Percentiles rank a stretch among this genome's conserved stretches.
phyloP scores from a whole-genome alignment of 768 basidiomycete species.

The Russula olivacea region DNA sequence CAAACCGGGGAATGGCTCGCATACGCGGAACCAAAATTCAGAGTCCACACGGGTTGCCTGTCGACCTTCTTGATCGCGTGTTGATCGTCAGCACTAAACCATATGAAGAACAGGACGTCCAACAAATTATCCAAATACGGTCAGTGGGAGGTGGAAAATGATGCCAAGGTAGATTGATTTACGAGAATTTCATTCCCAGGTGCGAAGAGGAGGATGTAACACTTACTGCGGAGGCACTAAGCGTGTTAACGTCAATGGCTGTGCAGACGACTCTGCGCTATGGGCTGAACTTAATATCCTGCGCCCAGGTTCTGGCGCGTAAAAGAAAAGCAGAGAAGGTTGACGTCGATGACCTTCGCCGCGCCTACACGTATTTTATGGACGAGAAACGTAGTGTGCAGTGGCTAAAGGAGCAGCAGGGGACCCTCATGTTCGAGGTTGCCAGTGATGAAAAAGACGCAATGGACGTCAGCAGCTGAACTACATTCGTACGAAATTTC shows the following conservation, averaged over 20 bases:
- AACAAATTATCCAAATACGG: slow-evolving; percentile 92
- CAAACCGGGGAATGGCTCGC: slow-evolving; percentile 89
- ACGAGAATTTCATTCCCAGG: slow-evolving; percentile 35
- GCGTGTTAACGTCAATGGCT: slow-evolving; percentile 86
- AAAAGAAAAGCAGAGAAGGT: slow-evolving; percentile 79
- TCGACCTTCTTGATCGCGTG: slow-evolving; percentile 91
- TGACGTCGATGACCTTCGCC: slow-evolving; percentile 76
- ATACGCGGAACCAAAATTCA: slow-evolving; percentile 95
- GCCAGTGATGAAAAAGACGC: slow-evolving; percentile 36
- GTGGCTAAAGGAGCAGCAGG: slow-evolving; percentile 84
- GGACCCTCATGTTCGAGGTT: slow-evolving; percentile 69
- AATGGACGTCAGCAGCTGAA: slow-evolving; percentile 36
- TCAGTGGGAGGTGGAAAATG: slow-evolving; percentile 33
- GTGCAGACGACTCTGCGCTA: slow-evolving; percentile 87
- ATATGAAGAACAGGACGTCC: slow-evolving; percentile 77
- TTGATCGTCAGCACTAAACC: slow-evolving; percentile 92
- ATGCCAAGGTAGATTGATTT: neutral
- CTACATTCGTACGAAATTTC: neutral
- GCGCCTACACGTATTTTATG: slow-evolving; percentile 86
- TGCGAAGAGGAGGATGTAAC: slow-evolving; percentile 95
- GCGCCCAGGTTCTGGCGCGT: slow-evolving; percentile 77
- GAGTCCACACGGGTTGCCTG: slow-evolving; percentile 91
- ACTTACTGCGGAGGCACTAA: slow-evolving; percentile 62
- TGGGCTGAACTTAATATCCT: slow-evolving; percentile 91
- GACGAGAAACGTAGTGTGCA: slow-evolving; percentile 90